Evolutionary conservation across 208 protist species (phyloP).

Genomic region (Wallacemonas sp.): DNA sequence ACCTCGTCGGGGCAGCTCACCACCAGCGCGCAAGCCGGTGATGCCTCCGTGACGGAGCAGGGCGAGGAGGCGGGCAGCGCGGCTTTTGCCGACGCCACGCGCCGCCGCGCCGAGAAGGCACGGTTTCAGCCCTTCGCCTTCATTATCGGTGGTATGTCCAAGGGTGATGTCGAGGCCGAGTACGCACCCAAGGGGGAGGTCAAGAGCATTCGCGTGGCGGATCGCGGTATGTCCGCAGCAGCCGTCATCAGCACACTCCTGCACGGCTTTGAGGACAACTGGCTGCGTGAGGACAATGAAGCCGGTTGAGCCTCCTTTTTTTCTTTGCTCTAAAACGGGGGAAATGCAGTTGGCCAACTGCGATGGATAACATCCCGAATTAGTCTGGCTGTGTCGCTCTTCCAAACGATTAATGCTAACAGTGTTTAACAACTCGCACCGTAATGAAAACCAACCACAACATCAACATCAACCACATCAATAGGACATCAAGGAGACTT

Average conservation of each 20-base stretch:
- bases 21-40: conserved; percentile 25
- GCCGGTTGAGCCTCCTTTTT: conserved; percentile 14
- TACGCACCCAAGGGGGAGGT: conserved; percentile 65
- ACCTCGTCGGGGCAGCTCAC: conserved; percentile 19
- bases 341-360: too few relatives aligned
- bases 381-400: too few relatives aligned
- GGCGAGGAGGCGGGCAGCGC: conserved; percentile 29
- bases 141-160: conserved; percentile 87
- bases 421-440: too few relatives aligned
- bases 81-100: conserved; percentile 42
- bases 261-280: conserved; percentile 84
- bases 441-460: too few relatives aligned
- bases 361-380: too few relatives aligned
- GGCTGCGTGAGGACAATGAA: conserved; percentile 85
- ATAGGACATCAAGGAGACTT: too few relatives aligned
- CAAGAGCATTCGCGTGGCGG: conserved; percentile 63
- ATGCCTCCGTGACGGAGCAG: conserved; percentile 19
- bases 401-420: too few relatives aligned
- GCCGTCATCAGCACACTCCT: conserved; percentile 69
- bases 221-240: conserved; percentile 84
- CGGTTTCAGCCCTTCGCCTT: conserved; percentile 86
- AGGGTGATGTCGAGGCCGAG: conserved; percentile 73
- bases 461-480: too few relatives aligned
- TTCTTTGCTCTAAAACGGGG: not conserved
- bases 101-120: conserved; percentile 32